Evolutionary conservation across 2,329 filamentous ascomycete species (phyloP), one percentile per base, ranked within the genome.

Genomic region (Didymella segeticola): DNA sequence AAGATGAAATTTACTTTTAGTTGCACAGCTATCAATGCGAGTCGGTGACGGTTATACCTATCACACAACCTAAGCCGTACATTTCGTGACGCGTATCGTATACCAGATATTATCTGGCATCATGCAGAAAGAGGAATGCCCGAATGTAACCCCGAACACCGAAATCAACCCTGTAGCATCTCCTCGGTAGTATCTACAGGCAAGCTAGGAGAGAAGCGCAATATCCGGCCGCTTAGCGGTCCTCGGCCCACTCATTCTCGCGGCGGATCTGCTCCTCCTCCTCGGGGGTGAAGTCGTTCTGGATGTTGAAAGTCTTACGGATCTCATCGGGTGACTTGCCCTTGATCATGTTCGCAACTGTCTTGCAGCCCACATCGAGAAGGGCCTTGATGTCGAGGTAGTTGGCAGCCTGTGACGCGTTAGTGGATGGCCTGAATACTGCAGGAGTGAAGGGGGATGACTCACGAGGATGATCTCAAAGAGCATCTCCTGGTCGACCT

Each of bases 311-410:
- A 0, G 95, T 99, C 84, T 98, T 99, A 45, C 95, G 90, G 70
- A 99, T 99, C 82, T 99, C 95, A 76, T 99, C 95, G 3, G 95
- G 95, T 0, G 92, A 96, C 84, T 99, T 99, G 80, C 95, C 95
- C 89, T 99, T 99, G 83, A 99, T 99, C 95, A 99, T 99, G 80
- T 99, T 99, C 58, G 95, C 95, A 14, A 99, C 95, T 0, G 95
- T 99, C 86, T 99, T 99, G 86, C 95, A 99, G 58, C 95, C 95
- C 56, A 98, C 93, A 63, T 99, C 95, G 23, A 99, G 88, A 1
- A 99, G 89, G 1, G 92, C 89, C 85, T 98, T 99, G 82, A 99
- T 99, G 66, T 99, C 95, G 56, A 99, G 89, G 77, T 98, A 99
- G 83, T 99, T 99, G 69, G 93, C 91, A 3, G 95, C 95, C 90